phyloP scores from a whole-genome alignment of 345 rosid species.

The Turritis glabra region DNA sequence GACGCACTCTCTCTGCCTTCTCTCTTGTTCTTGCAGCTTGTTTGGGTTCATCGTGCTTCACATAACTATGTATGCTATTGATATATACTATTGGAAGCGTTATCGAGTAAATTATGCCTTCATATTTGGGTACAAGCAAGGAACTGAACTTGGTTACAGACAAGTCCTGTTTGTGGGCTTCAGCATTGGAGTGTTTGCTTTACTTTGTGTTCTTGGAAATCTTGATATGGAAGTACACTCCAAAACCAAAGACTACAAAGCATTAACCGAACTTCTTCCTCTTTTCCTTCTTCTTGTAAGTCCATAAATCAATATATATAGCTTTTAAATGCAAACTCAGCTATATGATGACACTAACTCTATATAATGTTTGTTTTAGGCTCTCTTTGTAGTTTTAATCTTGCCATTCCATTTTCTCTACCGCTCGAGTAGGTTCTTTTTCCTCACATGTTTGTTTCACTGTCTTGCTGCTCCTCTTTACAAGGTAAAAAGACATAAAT shows the following conservation, averaged over 20 bases:
- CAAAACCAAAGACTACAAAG: constrained; percentile 39
- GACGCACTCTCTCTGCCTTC: not conserved
- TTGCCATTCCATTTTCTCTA: constrained; percentile 53
- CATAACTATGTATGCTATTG: constrained; percentile 43
- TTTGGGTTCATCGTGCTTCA: constrained; percentile 53
- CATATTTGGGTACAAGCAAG: constrained; percentile 75
- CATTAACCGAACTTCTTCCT: constrained; percentile 54
- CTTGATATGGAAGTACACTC: constrained; percentile 60
- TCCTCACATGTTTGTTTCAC: constrained; percentile 37
- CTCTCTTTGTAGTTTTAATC: constrained; percentile 44
- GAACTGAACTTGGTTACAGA: constrained; percentile 65
- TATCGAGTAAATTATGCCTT: constrained; percentile 59
- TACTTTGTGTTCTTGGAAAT: constrained; percentile 54
- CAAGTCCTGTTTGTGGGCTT: constrained; percentile 57
- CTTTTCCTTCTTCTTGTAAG: constrained; percentile 42
- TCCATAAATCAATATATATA: not conserved
- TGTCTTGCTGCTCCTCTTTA: constrained; percentile 46
- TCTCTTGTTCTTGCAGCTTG: constrained; percentile 40
- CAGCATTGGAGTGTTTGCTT: constrained; percentile 53
- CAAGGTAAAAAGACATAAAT: constrained; percentile 33
- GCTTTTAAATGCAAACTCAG: not conserved
- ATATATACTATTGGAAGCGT: constrained; percentile 49
- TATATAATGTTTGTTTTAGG: constrained; percentile 43
- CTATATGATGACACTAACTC: constrained; percentile 1
- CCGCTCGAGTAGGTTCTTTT: constrained; percentile 45